Evolutionary conservation across 2,329 filamentous ascomycete species (phyloP), one percentile per base, ranked within the genome.

Genomic region (Colletotrichum navitas): DNA sequence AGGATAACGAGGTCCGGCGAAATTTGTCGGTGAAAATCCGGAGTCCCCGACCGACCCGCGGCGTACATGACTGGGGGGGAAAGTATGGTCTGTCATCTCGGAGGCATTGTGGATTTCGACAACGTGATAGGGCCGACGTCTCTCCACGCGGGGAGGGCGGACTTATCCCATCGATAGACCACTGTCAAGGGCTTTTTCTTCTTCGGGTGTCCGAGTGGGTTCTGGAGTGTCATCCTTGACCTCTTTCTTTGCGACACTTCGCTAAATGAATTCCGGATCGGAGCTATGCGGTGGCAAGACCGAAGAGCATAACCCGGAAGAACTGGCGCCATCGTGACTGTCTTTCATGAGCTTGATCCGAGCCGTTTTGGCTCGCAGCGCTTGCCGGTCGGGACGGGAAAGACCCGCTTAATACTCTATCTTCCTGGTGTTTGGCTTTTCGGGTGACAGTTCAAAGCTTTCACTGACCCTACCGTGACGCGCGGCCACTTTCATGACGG

Each of bases 61-160:
- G 54, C 65, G 68, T 60, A 66, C 45, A 47, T 54, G 68, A 68
- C 59, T 56, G 45, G 45, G 45, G 45, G 45, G 45, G 24, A 52
- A 47, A 52, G 51, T 29, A 43, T 60, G 54, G 59, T 54, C 69
- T 55, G 59, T 68, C 69, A 72, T 72, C 34, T 72, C 69, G 69
- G 69, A 36, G 65, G 21, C 69, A 72, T 72, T 72, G 69, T 69
- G 69, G 69, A n/a, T 60, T 69, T 54, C 16, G 39, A 55, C 45
- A 47, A 49, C 34, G 59, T 71, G 68, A 54, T 72, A 72, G 41
- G 66, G 69, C 69, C 69, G 69, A 72, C 39, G 24, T 69, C 65
- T 68, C 65, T 64, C 69, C 69, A 72, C 65, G 65, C 41, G 51
- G 47, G 55, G 26, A 63, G 26, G 54, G 59, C 65, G 69, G 66